Evolutionary conservation across 345 rosid genomes (phyloP), one percentile per base, ranked within the genome.

Genomic region (Arabis alpina): DNA sequence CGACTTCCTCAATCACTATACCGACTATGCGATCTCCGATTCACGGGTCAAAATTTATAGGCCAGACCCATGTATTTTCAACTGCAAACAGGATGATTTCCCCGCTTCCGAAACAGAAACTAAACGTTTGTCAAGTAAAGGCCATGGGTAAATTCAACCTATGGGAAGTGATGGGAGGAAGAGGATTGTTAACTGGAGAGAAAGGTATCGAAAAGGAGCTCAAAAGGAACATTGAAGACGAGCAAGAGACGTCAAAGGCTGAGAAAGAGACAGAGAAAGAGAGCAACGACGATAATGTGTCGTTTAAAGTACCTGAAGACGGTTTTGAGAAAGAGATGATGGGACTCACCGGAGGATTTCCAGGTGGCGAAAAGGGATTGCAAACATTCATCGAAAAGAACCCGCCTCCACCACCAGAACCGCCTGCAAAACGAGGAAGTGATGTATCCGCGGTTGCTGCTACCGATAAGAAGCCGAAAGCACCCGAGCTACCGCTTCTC

Each of bases 291-390:
- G 14, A n/a, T 15, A 68, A 14, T 45, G 8, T 70, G 3, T 24
- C 63, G 0, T 48, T 39, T 0, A 49, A 47, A 39, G 82, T 85
- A 48, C 87, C 91, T 1, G 91, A 88, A 70, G 66, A 81, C 10
- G 94, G 75, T 52, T 93, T 91, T 14, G 92, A 79, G 3, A 93
- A 88, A 77, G 96, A 90, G 74, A 32, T 94, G 81, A 83, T 91
- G 95, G 99, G 97, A 8, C 75, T 94, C 50, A 91, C 96, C 0
- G 97, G 97, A 15, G 97, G 97, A 23, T 89, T 89, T 44, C 97
- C 96, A 0, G 97, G 97, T 1, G 97, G 96, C 1, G 98, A 90
- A 52, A 87, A 70, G 81, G 97, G 96, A 4, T 74, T 90, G 73
- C 1, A 56, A 60, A 80, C 77, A 60, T 93, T 93, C 83, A 73